Evolutionary conservation across 2,329 filamentous ascomycete genomes (phyloP).

Genomic region (Fusarium multiceps): DNA sequence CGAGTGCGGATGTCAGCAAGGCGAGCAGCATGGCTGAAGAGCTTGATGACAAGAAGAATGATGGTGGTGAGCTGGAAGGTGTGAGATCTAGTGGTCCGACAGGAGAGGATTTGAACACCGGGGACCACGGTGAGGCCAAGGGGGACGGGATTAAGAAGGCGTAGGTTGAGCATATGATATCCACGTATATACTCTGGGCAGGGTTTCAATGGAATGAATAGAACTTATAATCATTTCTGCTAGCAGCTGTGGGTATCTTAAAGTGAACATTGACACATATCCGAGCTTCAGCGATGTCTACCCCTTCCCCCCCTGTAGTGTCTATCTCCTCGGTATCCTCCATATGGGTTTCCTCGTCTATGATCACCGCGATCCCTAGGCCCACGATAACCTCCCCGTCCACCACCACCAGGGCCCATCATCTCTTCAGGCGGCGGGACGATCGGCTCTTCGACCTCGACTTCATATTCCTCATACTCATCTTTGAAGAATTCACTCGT

Average conservation of each 20-base stretch:
- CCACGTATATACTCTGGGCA: background rate
- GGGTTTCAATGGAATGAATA: background rate
- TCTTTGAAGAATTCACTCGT: constrained; percentile 77
- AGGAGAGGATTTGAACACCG: constrained; percentile 49
- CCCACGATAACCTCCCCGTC: constrained; percentile 48
- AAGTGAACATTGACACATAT: background rate
- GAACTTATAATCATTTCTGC: background rate
- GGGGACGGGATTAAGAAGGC: background rate
- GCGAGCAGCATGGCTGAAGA: constrained; percentile 71
- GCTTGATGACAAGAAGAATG: constrained; percentile 12
- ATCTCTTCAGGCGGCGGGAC: constrained; percentile 46
- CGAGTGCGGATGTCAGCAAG: constrained; percentile 74
- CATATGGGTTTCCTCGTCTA: constrained; percentile 50
- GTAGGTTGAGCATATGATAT: constrained; percentile 17
- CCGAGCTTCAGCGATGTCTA: constrained; percentile 46
- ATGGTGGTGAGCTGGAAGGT: constrained; percentile 46
- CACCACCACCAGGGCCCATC: constrained; percentile 11
- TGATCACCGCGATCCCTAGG: constrained; percentile 50
- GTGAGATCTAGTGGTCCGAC: constrained; percentile 53
- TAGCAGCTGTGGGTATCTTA: constrained; percentile 26
- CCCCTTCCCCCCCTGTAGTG: constrained; percentile 51
- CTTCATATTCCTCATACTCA: constrained; percentile 80
- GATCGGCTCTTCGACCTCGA: constrained; percentile 78
- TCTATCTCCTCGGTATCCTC: constrained; percentile 51
- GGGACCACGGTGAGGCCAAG: constrained; percentile 15